phyloP scores from a whole-genome alignment of 2,329 filamentous ascomycete species.

The Aspergillus sp. region DNA sequence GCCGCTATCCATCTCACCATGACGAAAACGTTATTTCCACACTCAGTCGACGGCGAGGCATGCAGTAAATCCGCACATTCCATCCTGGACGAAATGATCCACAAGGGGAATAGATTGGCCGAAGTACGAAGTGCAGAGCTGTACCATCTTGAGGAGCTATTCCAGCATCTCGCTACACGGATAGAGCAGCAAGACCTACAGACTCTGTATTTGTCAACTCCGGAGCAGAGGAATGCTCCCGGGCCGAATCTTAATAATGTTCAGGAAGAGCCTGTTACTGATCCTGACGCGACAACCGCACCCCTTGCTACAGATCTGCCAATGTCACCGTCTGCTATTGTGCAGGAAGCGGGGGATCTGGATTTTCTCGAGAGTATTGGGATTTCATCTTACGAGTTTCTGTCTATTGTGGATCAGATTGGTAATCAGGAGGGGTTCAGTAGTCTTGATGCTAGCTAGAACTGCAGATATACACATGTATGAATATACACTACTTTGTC shows the following conservation, averaged over 20 bases:
- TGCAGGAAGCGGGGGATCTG: conserved; percentile 14
- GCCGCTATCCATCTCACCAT: not conserved
- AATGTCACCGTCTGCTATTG: not conserved
- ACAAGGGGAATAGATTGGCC: conserved; percentile 30
- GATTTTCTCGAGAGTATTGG: conserved; percentile 32
- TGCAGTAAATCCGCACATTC: conserved; percentile 13
- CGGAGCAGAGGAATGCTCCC: not conserved
- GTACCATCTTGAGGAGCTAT: conserved; percentile 22
- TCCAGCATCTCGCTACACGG: conserved; percentile 19
- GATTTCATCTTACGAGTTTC: conserved; percentile 33
- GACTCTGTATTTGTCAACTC: conserved; percentile 14
- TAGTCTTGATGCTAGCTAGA: not conserved
- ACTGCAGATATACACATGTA: not conserved
- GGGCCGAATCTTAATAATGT: not conserved
- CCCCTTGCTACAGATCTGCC: not conserved
- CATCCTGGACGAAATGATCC: conserved; percentile 33
- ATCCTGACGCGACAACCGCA: not conserved
- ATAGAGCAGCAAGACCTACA: conserved; percentile 23
- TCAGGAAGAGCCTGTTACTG: not conserved
- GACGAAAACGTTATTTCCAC: conserved; percentile 1
- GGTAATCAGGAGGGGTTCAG: conserved; percentile 6
- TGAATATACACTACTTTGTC: too few species aligned
- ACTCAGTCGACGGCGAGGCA: not conserved
- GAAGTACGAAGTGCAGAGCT: conserved; percentile 30
- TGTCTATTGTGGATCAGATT: conserved; percentile 35